Base-by-base conservation (phyloP, 2,329 filamentous ascomycete species). In the Botrytis porri region DNA sequence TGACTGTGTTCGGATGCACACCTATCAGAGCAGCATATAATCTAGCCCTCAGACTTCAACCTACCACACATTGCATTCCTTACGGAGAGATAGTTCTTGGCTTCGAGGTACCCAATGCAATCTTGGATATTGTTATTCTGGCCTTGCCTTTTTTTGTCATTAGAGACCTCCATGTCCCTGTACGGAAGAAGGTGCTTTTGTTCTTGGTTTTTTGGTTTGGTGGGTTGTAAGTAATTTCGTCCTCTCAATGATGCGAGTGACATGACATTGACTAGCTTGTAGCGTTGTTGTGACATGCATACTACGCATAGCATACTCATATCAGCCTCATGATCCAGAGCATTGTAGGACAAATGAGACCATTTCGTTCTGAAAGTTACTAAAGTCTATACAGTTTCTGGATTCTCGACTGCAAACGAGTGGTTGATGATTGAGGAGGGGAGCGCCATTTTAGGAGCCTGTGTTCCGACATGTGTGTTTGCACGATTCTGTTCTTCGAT, bases 401-500 rank as follows among this genome's bases (percentile, higher is more conserved):
- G 39, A 12, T 72, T 72, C 18, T 67, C 70, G 4, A 57, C 41
- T 20, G 63, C 70, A 2, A 61, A 61, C 20, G 41, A 72, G 41
- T 73, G 66, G 71, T 25, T 69, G 29, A 69, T 73, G 57, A 70
- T 73, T 29, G 57, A 73, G n/a, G 66, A 70, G 57, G 71, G 71
- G 8, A 51, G 63, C 20, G 63, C 70, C 14, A 72, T 72, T 41
- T 29, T 61, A 32, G 71, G 65, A 39, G 71, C 71, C 12, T 73
- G 66, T 12, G 65, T 73, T 8, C 71, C 66, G 12, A 73, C 65
- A 22, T 70, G 60, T 62, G n/a, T 41, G 59, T 25, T 61, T 60
- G 20, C 35, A 37, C 25, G 59, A 39, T 18, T 39, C 12, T n/a
- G 1, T 39, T 61, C 10, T 39, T n/a, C 22, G 22, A 4, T n/a